Percentiles rank a stretch among this genome's conserved stretches.
phyloP scores from a whole-genome alignment of 768 basidiomycete genomes.

The Scleroderma citrinum region DNA sequence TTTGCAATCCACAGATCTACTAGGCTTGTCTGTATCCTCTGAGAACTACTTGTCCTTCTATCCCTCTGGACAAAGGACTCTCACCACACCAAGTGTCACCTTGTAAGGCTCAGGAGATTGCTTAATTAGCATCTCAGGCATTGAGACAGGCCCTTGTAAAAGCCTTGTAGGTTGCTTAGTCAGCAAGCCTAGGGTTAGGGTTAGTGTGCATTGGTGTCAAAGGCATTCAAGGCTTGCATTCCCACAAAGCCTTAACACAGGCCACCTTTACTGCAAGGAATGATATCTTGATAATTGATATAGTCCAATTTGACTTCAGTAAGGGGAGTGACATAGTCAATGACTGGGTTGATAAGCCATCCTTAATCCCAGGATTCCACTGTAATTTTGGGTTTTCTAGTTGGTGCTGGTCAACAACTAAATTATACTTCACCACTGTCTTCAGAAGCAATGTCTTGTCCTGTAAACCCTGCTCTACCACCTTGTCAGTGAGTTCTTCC shows the following conservation, averaged over 20 bases:
- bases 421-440: conserved; percentile 48
- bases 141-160: no score
- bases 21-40: no score
- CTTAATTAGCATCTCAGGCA: no score
- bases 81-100: no score
- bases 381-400: conserved; percentile 26
- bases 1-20: no score
- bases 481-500: conserved; percentile 44
- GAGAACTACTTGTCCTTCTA: no score
- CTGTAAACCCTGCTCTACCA: conserved; percentile 41
- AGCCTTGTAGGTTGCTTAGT: no score
- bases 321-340: conserved; percentile 28
- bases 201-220: no score
- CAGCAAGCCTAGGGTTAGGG: no score
- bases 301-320: conserved; percentile 68
- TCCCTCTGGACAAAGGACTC: no score
- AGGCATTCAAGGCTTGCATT: no score
- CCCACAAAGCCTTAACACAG: conserved; percentile 70
- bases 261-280: conserved; percentile 64
- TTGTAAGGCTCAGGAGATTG: no score
- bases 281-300: conserved; percentile 44
- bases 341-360: conserved; percentile 51
- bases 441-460: conserved; percentile 36
- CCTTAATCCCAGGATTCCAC: conserved; percentile 66
- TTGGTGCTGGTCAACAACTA: conserved; percentile 36